phyloP scores from a whole-genome alignment of 805 yeast species.

The Metschnikowia chrysomelidarum region DNA sequence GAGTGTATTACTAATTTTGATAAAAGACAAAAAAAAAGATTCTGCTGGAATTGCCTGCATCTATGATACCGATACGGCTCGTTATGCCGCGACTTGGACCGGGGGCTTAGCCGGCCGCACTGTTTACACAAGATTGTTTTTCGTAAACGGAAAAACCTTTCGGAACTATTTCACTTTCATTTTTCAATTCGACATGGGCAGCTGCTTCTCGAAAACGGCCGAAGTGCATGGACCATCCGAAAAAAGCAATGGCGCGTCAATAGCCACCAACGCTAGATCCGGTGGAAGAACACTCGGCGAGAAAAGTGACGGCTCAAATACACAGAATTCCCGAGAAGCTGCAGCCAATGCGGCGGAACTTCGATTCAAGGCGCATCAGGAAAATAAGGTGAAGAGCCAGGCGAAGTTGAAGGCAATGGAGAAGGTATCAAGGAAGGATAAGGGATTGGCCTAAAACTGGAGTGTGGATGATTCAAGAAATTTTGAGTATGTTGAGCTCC shows the following conservation, averaged over 20 bases:
- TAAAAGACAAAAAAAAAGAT: too few relatives aligned
- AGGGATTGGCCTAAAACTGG: slow-evolving; percentile 25
- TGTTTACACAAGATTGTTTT: too few relatives aligned
- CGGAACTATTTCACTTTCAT: too few relatives aligned
- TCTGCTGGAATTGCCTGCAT: too few relatives aligned
- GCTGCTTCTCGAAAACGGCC: slow-evolving; percentile 18
- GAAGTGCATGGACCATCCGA: slow-evolving; percentile 4
- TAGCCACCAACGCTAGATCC: slow-evolving; percentile 1
- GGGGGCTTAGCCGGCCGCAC: too few relatives aligned
- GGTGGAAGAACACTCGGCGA: slow-evolving; percentile 21
- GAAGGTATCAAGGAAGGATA: slow-evolving; percentile 30
- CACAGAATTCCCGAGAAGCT: slow-evolving; percentile 24
- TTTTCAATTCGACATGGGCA: slow-evolving; percentile 21
- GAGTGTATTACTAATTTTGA: too few relatives aligned
- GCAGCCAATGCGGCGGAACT: slow-evolving; percentile 42
- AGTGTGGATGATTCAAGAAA: too few relatives aligned
- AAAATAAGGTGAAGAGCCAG: slow-evolving; percentile 26
- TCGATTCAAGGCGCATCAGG: slow-evolving; percentile 30
- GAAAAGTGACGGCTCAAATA: slow-evolving; percentile 3
- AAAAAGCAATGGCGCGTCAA: background rate
- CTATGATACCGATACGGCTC: too few relatives aligned
- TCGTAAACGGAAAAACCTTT: too few relatives aligned
- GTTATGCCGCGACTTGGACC: too few relatives aligned
- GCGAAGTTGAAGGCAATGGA: slow-evolving; percentile 31
- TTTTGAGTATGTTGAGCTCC: too few relatives aligned